phyloP scores from a whole-genome alignment of 768 basidiomycete species.

The Paxillus rubicundulus region DNA sequence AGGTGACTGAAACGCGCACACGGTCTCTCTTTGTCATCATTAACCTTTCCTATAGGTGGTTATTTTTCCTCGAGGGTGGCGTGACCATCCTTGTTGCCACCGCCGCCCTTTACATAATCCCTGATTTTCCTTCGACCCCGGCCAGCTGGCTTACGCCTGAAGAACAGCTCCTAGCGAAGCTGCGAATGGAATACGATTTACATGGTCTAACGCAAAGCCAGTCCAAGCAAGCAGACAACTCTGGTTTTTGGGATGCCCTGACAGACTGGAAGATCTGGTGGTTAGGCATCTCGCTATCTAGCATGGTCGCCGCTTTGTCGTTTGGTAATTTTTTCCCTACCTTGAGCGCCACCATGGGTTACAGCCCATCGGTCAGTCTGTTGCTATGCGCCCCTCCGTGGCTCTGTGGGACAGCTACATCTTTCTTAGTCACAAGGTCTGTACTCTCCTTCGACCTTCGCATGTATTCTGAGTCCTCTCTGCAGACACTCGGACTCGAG shows the following conservation, averaged over 20 bases:
- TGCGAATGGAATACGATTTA: constrained; percentile 61
- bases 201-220: constrained; percentile 49
- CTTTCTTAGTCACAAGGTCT: constrained; percentile 53
- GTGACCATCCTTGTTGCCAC: constrained; percentile 52
- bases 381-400: constrained; percentile 78
- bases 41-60: constrained; percentile 46
- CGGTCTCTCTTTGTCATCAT: not conserved
- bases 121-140: constrained; percentile 67
- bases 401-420: constrained; percentile 55
- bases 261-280: constrained; percentile 82
- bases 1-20: constrained; percentile 39
- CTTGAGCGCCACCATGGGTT: constrained; percentile 68
- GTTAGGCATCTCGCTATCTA: constrained; percentile 61
- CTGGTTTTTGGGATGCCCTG: constrained; percentile 55
- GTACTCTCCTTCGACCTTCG: not conserved
- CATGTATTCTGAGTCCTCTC: constrained; percentile 2
- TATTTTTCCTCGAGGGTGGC: constrained; percentile 65
- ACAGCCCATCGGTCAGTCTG: constrained; percentile 56
- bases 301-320: constrained; percentile 53
- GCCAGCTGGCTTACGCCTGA: constrained; percentile 55
- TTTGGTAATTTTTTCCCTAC: constrained; percentile 84
- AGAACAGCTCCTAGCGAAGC: constrained; percentile 53
- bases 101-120: constrained; percentile 59
- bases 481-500: constrained; percentile 66
- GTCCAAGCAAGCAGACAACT: constrained; percentile 33